phyloP scores from a whole-genome alignment of 352 stramenopile genomes.

The Blastocystis sp. region DNA sequence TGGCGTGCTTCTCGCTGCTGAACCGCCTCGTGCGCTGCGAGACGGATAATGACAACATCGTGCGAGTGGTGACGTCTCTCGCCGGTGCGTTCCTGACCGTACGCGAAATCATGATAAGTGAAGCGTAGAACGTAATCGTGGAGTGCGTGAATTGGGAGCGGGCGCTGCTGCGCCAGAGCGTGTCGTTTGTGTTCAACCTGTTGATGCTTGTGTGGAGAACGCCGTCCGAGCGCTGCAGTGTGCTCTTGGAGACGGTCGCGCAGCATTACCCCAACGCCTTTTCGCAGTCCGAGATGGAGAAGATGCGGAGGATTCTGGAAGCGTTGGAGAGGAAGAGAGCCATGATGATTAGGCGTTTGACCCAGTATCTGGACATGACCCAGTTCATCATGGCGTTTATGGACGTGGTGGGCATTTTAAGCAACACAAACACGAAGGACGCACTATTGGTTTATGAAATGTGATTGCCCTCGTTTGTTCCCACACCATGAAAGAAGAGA shows the following conservation, averaged over 20 bases:
- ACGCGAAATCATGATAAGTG: not conserved
- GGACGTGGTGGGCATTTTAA: conserved; percentile 30
- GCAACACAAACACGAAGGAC: conserved; percentile 40
- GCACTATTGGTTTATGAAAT: conserved; percentile 3
- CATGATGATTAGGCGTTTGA: not conserved
- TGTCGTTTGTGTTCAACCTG: conserved; percentile 12
- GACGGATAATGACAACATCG: conserved; percentile 11
- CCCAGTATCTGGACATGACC: conserved; percentile 3
- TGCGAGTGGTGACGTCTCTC: not conserved
- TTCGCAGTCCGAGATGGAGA: not conserved
- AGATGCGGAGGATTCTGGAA: not conserved
- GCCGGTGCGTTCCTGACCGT: not conserved
- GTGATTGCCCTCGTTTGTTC: not conserved
- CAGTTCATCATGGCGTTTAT: conserved; percentile 39
- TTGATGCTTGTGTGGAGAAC: not conserved
- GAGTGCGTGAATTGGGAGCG: conserved; percentile 24
- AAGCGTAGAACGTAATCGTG: not conserved
- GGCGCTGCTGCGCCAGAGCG: not conserved
- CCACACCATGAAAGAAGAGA: no score
- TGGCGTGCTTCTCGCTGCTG: conserved; percentile 15
- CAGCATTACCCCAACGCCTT: not conserved
- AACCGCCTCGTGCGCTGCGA: not conserved
- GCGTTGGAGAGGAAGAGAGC: not conserved
- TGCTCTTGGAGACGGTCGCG: not conserved
- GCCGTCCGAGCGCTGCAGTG: not conserved